Evolutionary conservation across 768 basidiomycete species (phyloP), one percentile per base, ranked within the genome.

Genomic region (Amanita polypyramis): DNA sequence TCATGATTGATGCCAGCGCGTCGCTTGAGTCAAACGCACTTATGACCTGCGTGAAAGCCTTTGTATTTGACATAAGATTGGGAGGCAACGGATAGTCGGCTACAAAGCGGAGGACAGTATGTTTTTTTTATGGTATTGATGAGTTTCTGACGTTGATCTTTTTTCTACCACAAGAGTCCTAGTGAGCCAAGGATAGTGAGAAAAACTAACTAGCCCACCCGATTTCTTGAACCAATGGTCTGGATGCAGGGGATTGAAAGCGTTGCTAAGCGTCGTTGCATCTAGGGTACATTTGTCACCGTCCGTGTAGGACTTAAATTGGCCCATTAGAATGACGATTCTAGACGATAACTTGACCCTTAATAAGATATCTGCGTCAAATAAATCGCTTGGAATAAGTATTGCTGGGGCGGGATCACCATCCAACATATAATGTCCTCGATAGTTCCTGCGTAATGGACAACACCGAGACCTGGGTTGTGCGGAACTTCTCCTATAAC

Each of bases 261-360:
- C 52, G 1, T 48, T 2, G 23, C 5, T 40, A 11, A 38, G 32
- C n/a, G 52, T 51, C 14, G 2, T 25, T 20, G 54, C 19, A 43
- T 43, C 25, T 27, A 43, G 25, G 27, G 41, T 19, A 1, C 10
- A 5, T 17, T 41, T 50, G 39, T 48, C 46, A 30, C 43, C 34
- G 2, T 27, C 1, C 30, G 44, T 53, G 52, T 43, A 48, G 21
- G 54, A 55, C 43, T 53, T 55, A 17, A 20, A 12, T 43, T 55
- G 52, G 49, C 52, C 54, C 54, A 55, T 55, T 15, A 52, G n/a
- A 23, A 53, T 19, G 52, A 53, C 43, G 32, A 51, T 23, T 10
- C 25, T 10, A 43, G 27, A 43, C 41, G 1, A 43, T 43, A 43
- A 6, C 41, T 29, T 43, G 29, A n/a, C 41, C 20, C 20, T 39